Base-by-base conservation (phyloP, 768 basidiomycete genomes). In the Trametes cingulata region DNA sequence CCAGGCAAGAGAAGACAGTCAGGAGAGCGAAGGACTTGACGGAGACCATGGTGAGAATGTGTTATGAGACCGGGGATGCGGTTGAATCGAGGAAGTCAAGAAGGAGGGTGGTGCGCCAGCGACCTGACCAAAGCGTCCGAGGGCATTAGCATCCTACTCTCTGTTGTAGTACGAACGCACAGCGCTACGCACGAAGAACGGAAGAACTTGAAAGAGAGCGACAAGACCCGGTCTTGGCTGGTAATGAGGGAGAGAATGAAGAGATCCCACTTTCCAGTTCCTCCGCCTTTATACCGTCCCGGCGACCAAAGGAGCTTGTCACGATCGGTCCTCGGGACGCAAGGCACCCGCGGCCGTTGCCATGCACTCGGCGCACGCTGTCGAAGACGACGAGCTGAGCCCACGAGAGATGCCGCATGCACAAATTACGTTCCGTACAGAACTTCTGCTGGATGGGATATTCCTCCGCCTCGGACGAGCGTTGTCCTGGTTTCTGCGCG, bases 141-240 rank as follows among this genome's bases (percentile, higher is more conserved):
- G 29, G 29, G 14, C 15, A n/a, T 39, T 8, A 29, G 22, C 24
- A 22, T n/a, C 40, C 14, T 53, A 49, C 35, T 9, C 9, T 13
- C 10, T 15, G 25, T 4, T 10, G 20, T 12, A 3, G 37, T 13
- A 52, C 2, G 19, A 35, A 4, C 5, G 29, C 3, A 52, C 7
- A 15, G 47, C 27, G 14, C 14, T 19, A 71, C 70, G 24, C 51
- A 76, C 73, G 37, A 50, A 61, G 52, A 54, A 61, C 39, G 61
- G 68, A 72, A 67, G 70, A 73, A 70, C 67, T 68, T 63, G 68
- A 68, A 68, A 65, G 37, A 52, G 62, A 67, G 56, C 68, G 68
- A 75, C 78, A 80, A 81, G 79, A 82, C 77, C 80, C 82, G 74
- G 82, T 80, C 80, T 81, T 81, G 80, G 72, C 74, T 72, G 69